These are phyloP conservation scores for Fusarium pseudoanthophilum DNA, from an alignment of 2,329 filamentous ascomycete species.

Conservation along the genomic window DNA sequence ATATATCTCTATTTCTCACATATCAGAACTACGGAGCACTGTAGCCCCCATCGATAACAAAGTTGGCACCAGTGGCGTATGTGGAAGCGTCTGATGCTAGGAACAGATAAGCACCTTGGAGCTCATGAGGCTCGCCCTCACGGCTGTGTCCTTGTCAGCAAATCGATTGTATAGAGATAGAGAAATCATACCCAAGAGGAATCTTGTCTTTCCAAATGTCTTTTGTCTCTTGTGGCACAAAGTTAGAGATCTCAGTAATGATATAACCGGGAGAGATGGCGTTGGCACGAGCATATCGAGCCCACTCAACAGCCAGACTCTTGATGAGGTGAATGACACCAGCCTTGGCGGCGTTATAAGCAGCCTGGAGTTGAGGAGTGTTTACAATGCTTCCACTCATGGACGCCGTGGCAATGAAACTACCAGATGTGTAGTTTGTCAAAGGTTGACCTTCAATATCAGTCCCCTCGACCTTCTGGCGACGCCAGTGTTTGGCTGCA, in stretches of 20 bases:
- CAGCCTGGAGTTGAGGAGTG: conserved; percentile 63
- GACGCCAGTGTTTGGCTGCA: conserved; percentile 73
- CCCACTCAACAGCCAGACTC: conserved; percentile 65
- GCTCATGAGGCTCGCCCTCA: conserved; percentile 44
- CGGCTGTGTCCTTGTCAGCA: conserved; percentile 35
- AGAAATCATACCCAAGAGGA: conserved; percentile 32
- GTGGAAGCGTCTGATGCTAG: conserved; percentile 48
- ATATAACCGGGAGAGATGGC: conserved; percentile 57
- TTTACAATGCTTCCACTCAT: conserved; percentile 64
- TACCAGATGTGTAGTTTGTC: conserved; percentile 50
- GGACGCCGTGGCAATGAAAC: conserved; percentile 63
- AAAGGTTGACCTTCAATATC: conserved; percentile 34
- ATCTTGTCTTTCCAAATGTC: conserved; percentile 44
- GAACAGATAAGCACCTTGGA: conserved; percentile 42
- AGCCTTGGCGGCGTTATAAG: conserved; percentile 68
- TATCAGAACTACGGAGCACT: conserved; percentile 36
- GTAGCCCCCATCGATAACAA: conserved; percentile 48
- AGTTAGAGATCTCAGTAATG: conserved; percentile 44
- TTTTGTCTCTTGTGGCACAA: conserved; percentile 43
- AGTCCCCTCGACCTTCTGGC: conserved; percentile 73
- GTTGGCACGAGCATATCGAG: conserved; percentile 67
- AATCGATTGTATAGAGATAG: background rate
- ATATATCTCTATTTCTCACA: background rate
- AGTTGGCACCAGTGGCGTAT: conserved; percentile 49
- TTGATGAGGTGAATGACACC: conserved; percentile 67